Evolutionary conservation across 495 filamentous ascomycete genomes (phyloP), one percentile per base, ranked within the genome.

Genomic region (Hypoxylon rickii): DNA sequence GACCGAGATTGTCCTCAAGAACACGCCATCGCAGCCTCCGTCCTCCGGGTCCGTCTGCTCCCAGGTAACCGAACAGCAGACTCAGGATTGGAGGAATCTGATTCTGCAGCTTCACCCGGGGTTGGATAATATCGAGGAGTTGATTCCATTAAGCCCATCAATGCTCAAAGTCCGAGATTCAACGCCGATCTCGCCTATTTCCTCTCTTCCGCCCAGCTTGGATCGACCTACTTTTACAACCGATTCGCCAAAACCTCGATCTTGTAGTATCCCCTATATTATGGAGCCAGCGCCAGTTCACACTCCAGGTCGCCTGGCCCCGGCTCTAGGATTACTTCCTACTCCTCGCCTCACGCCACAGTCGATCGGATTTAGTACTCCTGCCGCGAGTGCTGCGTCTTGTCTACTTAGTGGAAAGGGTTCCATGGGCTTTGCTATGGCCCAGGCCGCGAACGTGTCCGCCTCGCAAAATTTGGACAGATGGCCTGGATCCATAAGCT

Each of bases 1-100:
- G 94, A 86, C 89, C 16, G 92, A 96, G 64, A 84, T 96, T 50
- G 89, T 97, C 47, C 73, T 96, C 42, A 90, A 89, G 68, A 85
- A 91, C 64, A 94, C 89, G 10, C 89, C 91, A 1, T 73, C 81
- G 3, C 82, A 82, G 44, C 79, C 85, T 13, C 79, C 85, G 3
- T 79, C 83, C n/a, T 76, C 83, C 10, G 83, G 76, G 34, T 73
- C 73, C 38, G 74, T 63, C 22, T 75, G 68, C 13, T 68, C 70
- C 31, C 65, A 49, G 26, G n/a, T 70, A 1, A 73, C 69, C 38
- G 69, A 80, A 24, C 69, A 66, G 41, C 76, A 81, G 55, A 76
- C 70, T 53, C 76, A 68, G 64, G 80, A 84, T 45, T 96, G 92
- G 88, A 89, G 84, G 43, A 79, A 81, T 8, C 80, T 96, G 48